Evolutionary conservation across 2,329 filamentous ascomycete species (phyloP), one percentile per base, ranked within the genome.

Genomic region (Colletotrichum liaoningense): DNA sequence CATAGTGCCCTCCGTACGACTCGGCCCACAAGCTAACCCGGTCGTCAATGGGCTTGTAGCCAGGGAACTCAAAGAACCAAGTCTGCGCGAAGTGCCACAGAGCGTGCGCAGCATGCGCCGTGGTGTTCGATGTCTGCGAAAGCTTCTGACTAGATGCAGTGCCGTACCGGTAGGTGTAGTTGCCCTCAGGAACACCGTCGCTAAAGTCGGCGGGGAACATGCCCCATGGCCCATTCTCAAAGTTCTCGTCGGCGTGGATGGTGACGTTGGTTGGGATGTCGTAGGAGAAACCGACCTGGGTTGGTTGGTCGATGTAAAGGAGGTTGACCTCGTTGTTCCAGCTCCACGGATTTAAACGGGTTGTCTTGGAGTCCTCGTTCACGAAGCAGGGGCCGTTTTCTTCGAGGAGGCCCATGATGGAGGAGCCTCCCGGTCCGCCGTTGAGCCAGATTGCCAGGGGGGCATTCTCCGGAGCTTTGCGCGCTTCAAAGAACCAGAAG

Each of bases 21-120:
- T 94, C 92, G 0, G 91, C 87, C 75, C 93, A 93, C 3, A 94
- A 82, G 76, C 91, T 91, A 59, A 94, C 86, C 2, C 89, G 89
- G 63, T 77, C 78, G 22, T 81, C 80, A 4, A 81, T 81, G 5
- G 85, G 85, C 67, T 86, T 86, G 79, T 90, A 90, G 63, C 85
- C 83, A 0, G 88, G 88, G 70, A 90, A 90, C 68, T 90, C 87
- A 4, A 88, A 85, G 71, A 91, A 90, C 85, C 91, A 93, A 1
- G 86, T 86, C 78, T 91, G 88, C 54, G 90, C 78, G 22, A 91
- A 81, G 7, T 83, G 85, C 89, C 88, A 91, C 19, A 91, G 81
- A 7, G 89, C 86, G 71, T 73, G 68, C 2, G 71, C 71, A 26
- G 71, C 71, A n/a, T 73, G 71, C 14, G 56, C 67, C 1, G 89